Base-by-base conservation (phyloP, 768 basidiomycete species). In the Vararia minispora region DNA sequence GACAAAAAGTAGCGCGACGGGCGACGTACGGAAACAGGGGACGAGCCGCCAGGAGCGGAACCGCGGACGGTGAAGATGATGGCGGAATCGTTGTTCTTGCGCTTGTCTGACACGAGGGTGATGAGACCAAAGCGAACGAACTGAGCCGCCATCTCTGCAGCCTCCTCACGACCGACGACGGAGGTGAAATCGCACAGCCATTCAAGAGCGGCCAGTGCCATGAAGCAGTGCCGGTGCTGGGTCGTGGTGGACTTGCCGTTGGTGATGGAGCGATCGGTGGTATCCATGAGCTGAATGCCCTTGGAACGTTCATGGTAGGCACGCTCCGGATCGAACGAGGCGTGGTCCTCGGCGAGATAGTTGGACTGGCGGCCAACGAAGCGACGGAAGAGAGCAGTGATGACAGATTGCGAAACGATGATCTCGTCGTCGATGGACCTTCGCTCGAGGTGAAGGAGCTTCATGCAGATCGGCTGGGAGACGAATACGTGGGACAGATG, bases 121-220 rank as follows among this genome's bases (percentile, higher is more conserved):
- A 99, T 83, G 45, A 94, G 76, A 28, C 90, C 87, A 52, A 91
- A 95, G 37, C 95, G 79, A 32, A 97, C 91, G 52, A 98, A 97
- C 57, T 98, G 95, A 4, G 92, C 95, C 2, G 88, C 83, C 76
- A 98, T 85, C 66, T 99, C 95, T 9, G 90, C 88, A 0, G 90
- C 92, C 58, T 98, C 95, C 53, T 99, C 95, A 37, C 88, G 69
- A 17, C 91, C 91, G 24, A 91, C 88, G 24, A 92, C 88, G 1
- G 92, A 95, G 0, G 95, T 90, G 51, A 90, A 95, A 58, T 99
- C 95, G 55, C 88, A 85, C 28, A 99, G 75, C 95, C 95, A 99
- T 60, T 98, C 92, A 39, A 97, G 67, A 0, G 87, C 91, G 31
- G 73, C 73, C 37, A 88, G 76, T 17, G 95, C 91, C 21, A 78